Evolutionary conservation across 805 yeast species (phyloP), one percentile per base, ranked within the genome.

Genomic region (Myxozyma vanderwaltii): DNA sequence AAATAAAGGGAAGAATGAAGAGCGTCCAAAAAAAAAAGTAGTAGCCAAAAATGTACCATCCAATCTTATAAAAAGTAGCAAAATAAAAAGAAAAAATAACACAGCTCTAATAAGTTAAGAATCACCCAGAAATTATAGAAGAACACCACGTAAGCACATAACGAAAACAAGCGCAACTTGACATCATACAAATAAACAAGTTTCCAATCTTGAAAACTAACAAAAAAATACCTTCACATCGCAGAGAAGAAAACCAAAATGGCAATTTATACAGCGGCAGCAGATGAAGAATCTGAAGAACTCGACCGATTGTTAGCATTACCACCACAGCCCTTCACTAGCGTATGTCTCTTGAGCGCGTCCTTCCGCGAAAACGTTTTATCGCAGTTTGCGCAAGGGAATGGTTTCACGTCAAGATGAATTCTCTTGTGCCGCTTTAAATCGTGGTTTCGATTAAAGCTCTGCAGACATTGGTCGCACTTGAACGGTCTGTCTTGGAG

Each of bases 291-390:
- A n/a, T 36, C 51, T 5, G 51, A 19, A n/a, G 57, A 21, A 35
- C 36, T 45, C 13, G 41, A 23, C 19, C 45, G 31, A 6, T 50
- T 54, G 24, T 36, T 44, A 12, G 12, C 41, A 26, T 51, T 31
- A 17, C 59, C 56, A 24, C 65, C 62, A 27, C 65, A 61, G 2
- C 65, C 65, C 27, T 61, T 61, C 24, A 61, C 65, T 10, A 61
- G 59, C 12, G 66, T 47, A 48, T 66, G 69, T 17, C 69, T 45
- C 49, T 59, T 58, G n/a, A 66, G 49, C 4, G 68, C 69, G 27
- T 66, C 69, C 33, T 66, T 65, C 19, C 69, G 64, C 24, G 67
- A 58, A 48, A 63, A 66, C 7, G 64, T 52, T 53, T 66, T 66
- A 26, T 58, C 65, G 56, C 69, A 66, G 26, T 49, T 52, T 13